These are phyloP conservation scores for Amorphotheca resinae DNA, from an alignment of 495 filamentous ascomycete species.

Conservation along the genomic window DNA sequence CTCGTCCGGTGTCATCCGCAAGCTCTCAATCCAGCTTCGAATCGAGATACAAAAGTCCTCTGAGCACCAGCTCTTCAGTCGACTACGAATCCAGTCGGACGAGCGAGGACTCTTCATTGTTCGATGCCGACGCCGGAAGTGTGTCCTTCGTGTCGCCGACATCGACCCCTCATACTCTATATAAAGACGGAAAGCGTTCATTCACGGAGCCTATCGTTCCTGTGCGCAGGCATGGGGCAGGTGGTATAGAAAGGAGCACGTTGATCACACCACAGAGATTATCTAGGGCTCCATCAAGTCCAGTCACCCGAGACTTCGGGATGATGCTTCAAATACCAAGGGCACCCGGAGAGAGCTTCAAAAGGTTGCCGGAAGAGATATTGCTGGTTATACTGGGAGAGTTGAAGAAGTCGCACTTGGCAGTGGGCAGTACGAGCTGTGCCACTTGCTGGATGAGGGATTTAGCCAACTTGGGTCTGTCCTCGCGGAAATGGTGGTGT, in stretches of 20 bases:
- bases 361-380: constrained; percentile 43
- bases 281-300: neutral
- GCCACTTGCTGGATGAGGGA: constrained; percentile 71
- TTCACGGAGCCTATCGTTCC: constrained; percentile 10
- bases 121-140: neutral
- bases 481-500: constrained; percentile 54
- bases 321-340: constrained; percentile 4
- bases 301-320: neutral
- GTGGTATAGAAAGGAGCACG: constrained; percentile 5
- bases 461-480: constrained; percentile 52
- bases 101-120: constrained; percentile 6
- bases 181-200: neutral
- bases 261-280: constrained; percentile 8
- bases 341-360: constrained; percentile 35
- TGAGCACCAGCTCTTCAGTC: constrained; percentile 13
- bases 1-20: constrained; percentile 4
- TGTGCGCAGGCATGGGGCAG: constrained; percentile 5
- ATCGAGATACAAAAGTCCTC: constrained; percentile 6
- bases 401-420: constrained; percentile 34
- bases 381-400: constrained; percentile 39
- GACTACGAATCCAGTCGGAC: constrained; percentile 9
- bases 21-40: constrained; percentile 6
- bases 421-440: constrained; percentile 37
- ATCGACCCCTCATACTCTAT: neutral
- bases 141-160: neutral